Percentiles rank a stretch among this genome's conserved stretches.
Conservation (phyloP, 2,329 filamentous ascomycete species). For the Huntiella decipiens region DNA sequence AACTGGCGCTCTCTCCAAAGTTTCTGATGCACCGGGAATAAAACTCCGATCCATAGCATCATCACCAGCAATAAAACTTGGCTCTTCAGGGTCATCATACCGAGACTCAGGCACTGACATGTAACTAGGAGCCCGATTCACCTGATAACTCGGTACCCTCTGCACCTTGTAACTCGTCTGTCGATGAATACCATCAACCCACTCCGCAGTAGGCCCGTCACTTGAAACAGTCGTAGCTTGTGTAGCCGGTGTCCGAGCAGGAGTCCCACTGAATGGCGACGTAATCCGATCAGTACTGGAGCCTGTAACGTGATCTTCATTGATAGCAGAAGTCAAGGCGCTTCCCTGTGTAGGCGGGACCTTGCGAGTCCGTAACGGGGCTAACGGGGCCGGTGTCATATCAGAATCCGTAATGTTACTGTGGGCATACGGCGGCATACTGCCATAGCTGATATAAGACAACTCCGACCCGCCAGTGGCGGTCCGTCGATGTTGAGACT, state of each 20-base stretch:
- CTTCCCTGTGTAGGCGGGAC: slow-evolving; percentile 36
- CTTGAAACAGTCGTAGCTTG: slow-evolving; percentile 31
- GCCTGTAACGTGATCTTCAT: slow-evolving; percentile 28
- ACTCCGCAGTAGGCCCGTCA: slow-evolving; percentile 22
- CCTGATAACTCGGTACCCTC: background rate
- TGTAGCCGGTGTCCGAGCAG: slow-evolving; percentile 32
- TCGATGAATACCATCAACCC: slow-evolving; percentile 1
- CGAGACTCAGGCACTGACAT: slow-evolving; percentile 2
- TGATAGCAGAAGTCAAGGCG: slow-evolving; percentile 38
- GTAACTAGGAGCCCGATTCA: slow-evolving; percentile 6
- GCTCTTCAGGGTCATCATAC: background rate
- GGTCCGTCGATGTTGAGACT: background rate
- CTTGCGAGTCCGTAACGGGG: slow-evolving; percentile 15
- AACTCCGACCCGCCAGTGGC: slow-evolving; percentile 5
- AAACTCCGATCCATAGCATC: background rate
- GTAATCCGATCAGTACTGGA: slow-evolving; percentile 33
- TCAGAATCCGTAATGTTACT: slow-evolving; percentile 11
- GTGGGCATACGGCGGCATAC: slow-evolving; percentile 1
- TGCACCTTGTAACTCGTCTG: slow-evolving; percentile 7
- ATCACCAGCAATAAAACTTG: slow-evolving; percentile 1
- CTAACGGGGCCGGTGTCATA: slow-evolving; percentile 15
- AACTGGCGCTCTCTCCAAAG: background rate
- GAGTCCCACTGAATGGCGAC: slow-evolving; percentile 10
- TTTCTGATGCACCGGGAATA: background rate
- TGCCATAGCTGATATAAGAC: slow-evolving; percentile 4